These are phyloP conservation scores for Ophiosphaerella korrae DNA, from an alignment of 2,329 filamentous ascomycete genomes.

Conservation along the genomic window DNA sequence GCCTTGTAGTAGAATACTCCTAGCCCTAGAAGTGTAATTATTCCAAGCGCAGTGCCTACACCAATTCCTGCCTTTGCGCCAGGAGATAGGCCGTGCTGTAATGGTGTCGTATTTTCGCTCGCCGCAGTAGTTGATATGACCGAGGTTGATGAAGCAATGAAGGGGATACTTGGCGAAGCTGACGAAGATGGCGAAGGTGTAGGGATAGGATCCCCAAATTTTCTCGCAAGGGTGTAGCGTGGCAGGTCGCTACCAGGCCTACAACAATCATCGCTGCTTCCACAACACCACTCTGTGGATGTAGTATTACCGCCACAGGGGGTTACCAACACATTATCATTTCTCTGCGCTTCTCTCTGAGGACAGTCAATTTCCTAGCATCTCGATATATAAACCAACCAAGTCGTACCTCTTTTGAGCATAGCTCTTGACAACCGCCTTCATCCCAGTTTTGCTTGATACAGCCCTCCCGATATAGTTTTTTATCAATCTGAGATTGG, in stretches of 20 bases:
- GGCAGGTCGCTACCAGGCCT: background rate
- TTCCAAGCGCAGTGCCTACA: slow-evolving; percentile 5
- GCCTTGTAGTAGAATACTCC: slow-evolving; percentile 12
- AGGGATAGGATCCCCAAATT: slow-evolving; percentile 11
- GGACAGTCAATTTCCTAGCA: background rate
- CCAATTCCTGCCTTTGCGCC: slow-evolving; percentile 8
- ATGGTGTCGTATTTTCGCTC: background rate
- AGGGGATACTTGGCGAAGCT: background rate
- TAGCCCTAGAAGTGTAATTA: slow-evolving; percentile 4
- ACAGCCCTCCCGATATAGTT: slow-evolving; percentile 11
- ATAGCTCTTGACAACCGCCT: slow-evolving; percentile 14
- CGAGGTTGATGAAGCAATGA: no score
- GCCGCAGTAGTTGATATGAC: background rate
- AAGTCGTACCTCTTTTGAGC: slow-evolving; percentile 10
- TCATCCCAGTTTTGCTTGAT: slow-evolving; percentile 8
- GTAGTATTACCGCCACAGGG: slow-evolving; percentile 3
- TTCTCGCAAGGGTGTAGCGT: slow-evolving; percentile 7
- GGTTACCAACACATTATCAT: slow-evolving; percentile 1
- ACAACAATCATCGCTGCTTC: slow-evolving; percentile 5
- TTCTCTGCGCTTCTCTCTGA: background rate
- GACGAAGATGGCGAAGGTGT: background rate
- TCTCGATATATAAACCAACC: background rate
- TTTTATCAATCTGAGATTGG: background rate
- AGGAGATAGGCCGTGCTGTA: background rate
- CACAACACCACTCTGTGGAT: background rate